These are phyloP conservation scores for Iberis pinnata DNA, from an alignment of 345 rosid genomes.

Conservation along the genomic window DNA sequence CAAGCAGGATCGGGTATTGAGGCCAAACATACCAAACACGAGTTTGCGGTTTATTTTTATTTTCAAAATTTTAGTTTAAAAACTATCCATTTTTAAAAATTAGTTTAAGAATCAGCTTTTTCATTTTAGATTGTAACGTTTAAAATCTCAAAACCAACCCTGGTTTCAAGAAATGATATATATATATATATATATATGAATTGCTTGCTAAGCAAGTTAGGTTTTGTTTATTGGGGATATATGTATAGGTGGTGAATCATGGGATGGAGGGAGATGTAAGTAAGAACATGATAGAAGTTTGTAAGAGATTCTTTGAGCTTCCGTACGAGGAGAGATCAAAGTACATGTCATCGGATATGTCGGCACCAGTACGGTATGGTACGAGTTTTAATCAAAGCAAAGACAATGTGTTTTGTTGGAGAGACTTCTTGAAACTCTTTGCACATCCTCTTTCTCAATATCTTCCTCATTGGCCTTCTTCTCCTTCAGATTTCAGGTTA, in stretches of 20 bases:
- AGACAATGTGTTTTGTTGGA: slow-evolving; percentile 81
- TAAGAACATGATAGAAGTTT: slow-evolving; percentile 49
- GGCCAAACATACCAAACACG: no score
- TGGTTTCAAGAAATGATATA: no score
- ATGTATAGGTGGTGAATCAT: slow-evolving; percentile 79
- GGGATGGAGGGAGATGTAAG: slow-evolving; percentile 50
- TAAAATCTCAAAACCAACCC: no score
- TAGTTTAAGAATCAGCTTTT: no score
- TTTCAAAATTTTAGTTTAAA: no score
- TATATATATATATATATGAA: not conserved
- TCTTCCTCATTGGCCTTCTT: slow-evolving; percentile 78
- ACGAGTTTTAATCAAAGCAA: slow-evolving; percentile 87
- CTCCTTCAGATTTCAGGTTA: slow-evolving; percentile 77
- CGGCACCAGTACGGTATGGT: slow-evolving; percentile 65
- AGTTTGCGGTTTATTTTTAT: no score
- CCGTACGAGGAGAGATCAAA: slow-evolving; percentile 67
- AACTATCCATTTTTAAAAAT: no score
- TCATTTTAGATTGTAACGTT: no score
- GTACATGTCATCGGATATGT: slow-evolving; percentile 74
- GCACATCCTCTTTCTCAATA: slow-evolving; percentile 54
- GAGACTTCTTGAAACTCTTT: slow-evolving; percentile 75
- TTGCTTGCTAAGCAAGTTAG: slow-evolving; percentile 14
- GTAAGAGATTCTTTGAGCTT: slow-evolving; percentile 61
- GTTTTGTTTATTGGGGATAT: not conserved
- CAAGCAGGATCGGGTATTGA: no score